Conservation (phyloP, 106 monocot genomes). For the Acorus gramineus region DNA sequence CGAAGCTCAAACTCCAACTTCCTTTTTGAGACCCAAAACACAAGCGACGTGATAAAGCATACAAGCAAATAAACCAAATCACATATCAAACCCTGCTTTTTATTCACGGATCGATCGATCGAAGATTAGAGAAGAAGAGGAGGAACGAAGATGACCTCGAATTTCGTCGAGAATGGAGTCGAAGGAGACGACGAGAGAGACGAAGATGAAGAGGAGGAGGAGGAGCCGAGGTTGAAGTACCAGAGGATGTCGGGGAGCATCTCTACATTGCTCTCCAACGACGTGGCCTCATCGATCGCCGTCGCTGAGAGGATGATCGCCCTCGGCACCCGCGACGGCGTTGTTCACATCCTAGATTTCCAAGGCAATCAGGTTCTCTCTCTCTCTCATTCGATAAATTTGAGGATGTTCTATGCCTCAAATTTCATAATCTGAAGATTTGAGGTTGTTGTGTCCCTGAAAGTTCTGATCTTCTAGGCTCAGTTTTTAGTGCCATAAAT, state of each 20-base stretch:
- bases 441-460: too few relatives aligned
- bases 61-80: too few relatives aligned
- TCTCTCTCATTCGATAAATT: not conserved
- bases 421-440: too few relatives aligned
- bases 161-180: constrained; percentile 38
- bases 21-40: too few relatives aligned
- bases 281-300: constrained; percentile 67
- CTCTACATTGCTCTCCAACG: constrained; percentile 65
- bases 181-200: constrained; percentile 55
- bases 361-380: constrained; percentile 86
- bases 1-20: too few relatives aligned
- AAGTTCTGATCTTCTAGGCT: too few relatives aligned
- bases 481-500: too few relatives aligned
- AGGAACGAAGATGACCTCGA: too few relatives aligned
- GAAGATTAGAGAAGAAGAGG: too few relatives aligned
- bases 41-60: too few relatives aligned
- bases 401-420: not conserved
- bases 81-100: too few relatives aligned
- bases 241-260: constrained; percentile 95
- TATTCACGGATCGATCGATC: too few relatives aligned
- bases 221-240: constrained; percentile 94
- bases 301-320: constrained; percentile 94
- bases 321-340: constrained; percentile 83
- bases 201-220: constrained; percentile 64
- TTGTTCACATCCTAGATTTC: constrained; percentile 94